phyloP scores from a whole-genome alignment of 805 yeast genomes.

The Ogataea haglerorum region DNA sequence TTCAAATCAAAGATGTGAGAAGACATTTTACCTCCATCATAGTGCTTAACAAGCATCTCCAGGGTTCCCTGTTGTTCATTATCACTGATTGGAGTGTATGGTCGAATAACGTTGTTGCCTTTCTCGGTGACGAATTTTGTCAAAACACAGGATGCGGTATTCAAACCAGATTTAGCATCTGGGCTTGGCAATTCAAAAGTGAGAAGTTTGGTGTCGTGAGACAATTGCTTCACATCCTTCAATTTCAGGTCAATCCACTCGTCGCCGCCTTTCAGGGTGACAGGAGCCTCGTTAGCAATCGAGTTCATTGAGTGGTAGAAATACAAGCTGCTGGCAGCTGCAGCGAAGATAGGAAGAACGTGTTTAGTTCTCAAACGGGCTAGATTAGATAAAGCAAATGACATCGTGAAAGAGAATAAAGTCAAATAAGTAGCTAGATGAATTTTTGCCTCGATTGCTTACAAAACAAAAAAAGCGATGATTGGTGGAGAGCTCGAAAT shows the following conservation, averaged over 20 bases:
- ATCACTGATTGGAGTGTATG: conserved; percentile 83
- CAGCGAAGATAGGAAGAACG: conserved; percentile 20
- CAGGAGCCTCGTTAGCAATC: conserved; percentile 31
- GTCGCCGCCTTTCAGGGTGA: conserved; percentile 58
- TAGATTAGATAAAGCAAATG: conserved; percentile 6
- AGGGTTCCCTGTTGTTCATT: conserved; percentile 66
- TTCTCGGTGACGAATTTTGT: conserved; percentile 79
- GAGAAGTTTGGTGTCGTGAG: conserved; percentile 64
- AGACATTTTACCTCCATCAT: conserved; percentile 89
- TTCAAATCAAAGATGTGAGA: conserved; percentile 67
- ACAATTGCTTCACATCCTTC: conserved; percentile 44
- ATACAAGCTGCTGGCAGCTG: conserved; percentile 30
- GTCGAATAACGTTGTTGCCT: conserved; percentile 85
- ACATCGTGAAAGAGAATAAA: conserved; percentile 7
- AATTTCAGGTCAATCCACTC: conserved; percentile 70
- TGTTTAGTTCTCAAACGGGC: conserved; percentile 17
- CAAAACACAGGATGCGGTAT: conserved; percentile 74
- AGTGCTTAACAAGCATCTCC: conserved; percentile 79
- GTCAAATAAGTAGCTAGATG: background rate
- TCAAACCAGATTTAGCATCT: conserved; percentile 71
- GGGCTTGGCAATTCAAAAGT: conserved; percentile 64
- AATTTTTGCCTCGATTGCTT: background rate
- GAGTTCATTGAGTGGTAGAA: conserved; percentile 40
- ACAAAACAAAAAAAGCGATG: conserved; percentile 1
- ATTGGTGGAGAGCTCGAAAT: conserved; percentile 4